phyloP scores from a whole-genome alignment of 768 basidiomycete species.

The Lactarius hengduanensis region DNA sequence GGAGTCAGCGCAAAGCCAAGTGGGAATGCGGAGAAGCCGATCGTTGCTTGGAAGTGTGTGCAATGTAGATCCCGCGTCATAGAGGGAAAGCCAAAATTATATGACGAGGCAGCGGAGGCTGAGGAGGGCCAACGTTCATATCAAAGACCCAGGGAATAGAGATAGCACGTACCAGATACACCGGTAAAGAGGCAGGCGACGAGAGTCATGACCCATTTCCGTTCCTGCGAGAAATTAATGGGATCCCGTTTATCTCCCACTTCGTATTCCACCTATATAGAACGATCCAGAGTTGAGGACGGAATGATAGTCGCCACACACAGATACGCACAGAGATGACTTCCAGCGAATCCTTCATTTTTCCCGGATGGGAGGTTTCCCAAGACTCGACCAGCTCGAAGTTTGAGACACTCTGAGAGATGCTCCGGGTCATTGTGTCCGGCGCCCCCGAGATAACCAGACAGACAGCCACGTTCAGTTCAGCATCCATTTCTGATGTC shows the following conservation, averaged over 20 bases:
- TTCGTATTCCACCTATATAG: slow-evolving; percentile 38
- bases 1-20: slow-evolving; percentile 64
- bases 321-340: background rate
- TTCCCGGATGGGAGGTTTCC: background rate
- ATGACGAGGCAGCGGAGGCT: slow-evolving; percentile 54
- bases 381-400: background rate
- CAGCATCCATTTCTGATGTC: background rate
- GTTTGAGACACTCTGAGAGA: background rate
- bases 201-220: slow-evolving; percentile 44
- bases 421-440: background rate
- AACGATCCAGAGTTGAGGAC: background rate
- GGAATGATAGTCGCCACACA: too few species aligned
- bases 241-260: slow-evolving; percentile 37
- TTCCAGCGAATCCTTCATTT: background rate
- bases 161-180: slow-evolving; percentile 42
- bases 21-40: slow-evolving; percentile 48
- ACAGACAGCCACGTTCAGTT: background rate
- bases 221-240: slow-evolving; percentile 33
- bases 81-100: slow-evolving; percentile 52
- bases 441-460: too few species aligned
- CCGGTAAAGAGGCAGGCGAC: slow-evolving; percentile 49
- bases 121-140: slow-evolving; percentile 1
- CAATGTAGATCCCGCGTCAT: slow-evolving; percentile 49
- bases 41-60: slow-evolving; percentile 34
- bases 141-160: background rate